Evolutionary conservation across 2,329 filamentous ascomycete genomes (phyloP).

Genomic region (Trichoderma sp.): DNA sequence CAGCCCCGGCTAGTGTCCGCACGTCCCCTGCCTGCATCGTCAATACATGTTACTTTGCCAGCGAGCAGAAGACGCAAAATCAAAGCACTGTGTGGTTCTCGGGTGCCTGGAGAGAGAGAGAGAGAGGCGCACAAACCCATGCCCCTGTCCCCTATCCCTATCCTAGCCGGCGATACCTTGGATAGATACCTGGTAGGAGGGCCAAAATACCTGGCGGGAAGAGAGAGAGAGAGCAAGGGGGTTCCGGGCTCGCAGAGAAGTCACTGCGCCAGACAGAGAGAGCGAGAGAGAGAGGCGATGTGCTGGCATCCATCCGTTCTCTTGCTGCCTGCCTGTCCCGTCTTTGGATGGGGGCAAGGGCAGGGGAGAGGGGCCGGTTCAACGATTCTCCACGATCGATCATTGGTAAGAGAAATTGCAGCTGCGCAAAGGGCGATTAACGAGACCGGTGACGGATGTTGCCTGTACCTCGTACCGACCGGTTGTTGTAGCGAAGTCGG

Average conservation of each 20-base stretch:
- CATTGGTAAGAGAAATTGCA: slow-evolving; percentile 14
- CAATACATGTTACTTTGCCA: background rate
- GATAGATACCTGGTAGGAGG: background rate
- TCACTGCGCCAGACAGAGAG: slow-evolving; percentile 2
- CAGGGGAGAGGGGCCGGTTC: background rate
- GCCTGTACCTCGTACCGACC: background rate
- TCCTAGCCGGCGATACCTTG: slow-evolving; percentile 4
- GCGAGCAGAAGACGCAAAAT: background rate
- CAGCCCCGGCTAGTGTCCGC: slow-evolving; percentile 14
- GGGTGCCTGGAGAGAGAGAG: no score
- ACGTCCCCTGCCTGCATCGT: slow-evolving; percentile 9
- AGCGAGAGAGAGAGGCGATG: background rate
- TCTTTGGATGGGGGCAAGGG: no score
- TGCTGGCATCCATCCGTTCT: background rate
- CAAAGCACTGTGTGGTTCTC: slow-evolving; percentile 20
- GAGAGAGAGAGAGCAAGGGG: slow-evolving; percentile 4
- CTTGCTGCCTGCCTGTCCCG: background rate
- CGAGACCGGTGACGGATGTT: slow-evolving; percentile 6
- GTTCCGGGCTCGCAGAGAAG: slow-evolving; percentile 8
- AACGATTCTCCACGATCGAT: slow-evolving; percentile 23
- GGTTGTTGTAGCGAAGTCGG: background rate
- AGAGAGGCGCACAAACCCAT: no score
- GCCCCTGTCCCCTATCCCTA: slow-evolving; percentile 1
- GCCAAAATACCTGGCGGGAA: background rate
- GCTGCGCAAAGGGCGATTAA: slow-evolving; percentile 18